Percentiles rank a stretch among this genome's conserved stretches.
Conservation (phyloP, 768 basidiomycete species). For the Termitomyces sp. region DNA sequence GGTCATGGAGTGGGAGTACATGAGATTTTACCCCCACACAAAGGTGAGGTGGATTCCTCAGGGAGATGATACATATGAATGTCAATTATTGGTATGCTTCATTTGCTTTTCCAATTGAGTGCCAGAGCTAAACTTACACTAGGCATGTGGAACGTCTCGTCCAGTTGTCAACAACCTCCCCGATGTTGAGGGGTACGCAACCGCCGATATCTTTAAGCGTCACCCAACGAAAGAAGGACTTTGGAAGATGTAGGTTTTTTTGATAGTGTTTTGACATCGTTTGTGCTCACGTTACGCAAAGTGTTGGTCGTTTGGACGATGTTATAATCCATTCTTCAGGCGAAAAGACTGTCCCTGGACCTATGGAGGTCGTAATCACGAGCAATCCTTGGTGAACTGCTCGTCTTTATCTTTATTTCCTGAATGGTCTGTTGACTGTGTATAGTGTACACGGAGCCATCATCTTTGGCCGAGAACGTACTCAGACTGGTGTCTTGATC, state of each 20-base stretch:
- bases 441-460: slow-evolving; percentile 18
- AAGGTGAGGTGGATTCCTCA: slow-evolving; percentile 28
- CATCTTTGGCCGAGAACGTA: slow-evolving; percentile 33
- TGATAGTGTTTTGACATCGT: background rate
- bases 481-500: slow-evolving; percentile 22
- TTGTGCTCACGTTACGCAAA: slow-evolving; percentile 7
- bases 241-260: slow-evolving; percentile 28
- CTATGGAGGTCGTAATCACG: slow-evolving; percentile 22
- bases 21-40: slow-evolving; percentile 20
- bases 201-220: slow-evolving; percentile 29
- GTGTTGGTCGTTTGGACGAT: slow-evolving; percentile 37
- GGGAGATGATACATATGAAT: slow-evolving; percentile 31
- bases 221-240: slow-evolving; percentile 32
- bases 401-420: background rate
- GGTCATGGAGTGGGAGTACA: slow-evolving; percentile 26
- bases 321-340: slow-evolving; percentile 31
- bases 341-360: slow-evolving; percentile 31
- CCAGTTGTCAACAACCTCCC: slow-evolving; percentile 27
- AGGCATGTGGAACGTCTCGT: slow-evolving; percentile 23
- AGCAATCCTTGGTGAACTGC: slow-evolving; percentile 14
- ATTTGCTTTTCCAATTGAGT: background rate
- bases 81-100: slow-evolving; percentile 28
- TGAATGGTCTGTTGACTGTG: background rate
- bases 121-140: background rate
- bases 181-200: slow-evolving; percentile 31